Evolutionary conservation across 2,329 filamentous ascomycete genomes (phyloP).

Genomic region (Zasmidium cellare): DNA sequence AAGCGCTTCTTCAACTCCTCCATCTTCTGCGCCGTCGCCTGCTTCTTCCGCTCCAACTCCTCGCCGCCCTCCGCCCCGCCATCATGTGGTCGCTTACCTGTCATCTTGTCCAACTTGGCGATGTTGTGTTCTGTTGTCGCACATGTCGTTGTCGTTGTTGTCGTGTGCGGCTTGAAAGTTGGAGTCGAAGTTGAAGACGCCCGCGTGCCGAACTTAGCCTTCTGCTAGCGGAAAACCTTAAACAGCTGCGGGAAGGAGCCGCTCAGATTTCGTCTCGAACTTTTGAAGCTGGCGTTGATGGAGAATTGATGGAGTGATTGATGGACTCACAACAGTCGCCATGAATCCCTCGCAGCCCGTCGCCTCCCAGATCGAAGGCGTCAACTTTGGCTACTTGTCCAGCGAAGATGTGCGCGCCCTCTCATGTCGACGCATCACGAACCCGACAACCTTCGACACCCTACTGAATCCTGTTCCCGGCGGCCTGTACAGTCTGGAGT

Average conservation of each 20-base stretch:
- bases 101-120: conserved; percentile 18
- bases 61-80: conserved; percentile 34
- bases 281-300: background rate
- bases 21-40: conserved; percentile 34
- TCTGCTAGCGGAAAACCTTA: background rate
- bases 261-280: conserved; percentile 1
- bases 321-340: background rate
- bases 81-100: conserved; percentile 45
- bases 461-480: conserved; percentile 86
- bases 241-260: background rate
- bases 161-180: too few relatives aligned
- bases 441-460: conserved; percentile 90
- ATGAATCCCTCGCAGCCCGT: conserved; percentile 68
- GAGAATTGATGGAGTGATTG: background rate
- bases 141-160: too few relatives aligned
- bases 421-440: conserved; percentile 92
- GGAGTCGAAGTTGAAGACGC: too few relatives aligned
- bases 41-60: conserved; percentile 35
- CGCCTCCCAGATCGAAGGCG: conserved; percentile 76
- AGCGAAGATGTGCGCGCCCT: conserved; percentile 80
- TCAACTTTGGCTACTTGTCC: conserved; percentile 86
- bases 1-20: conserved; percentile 38
- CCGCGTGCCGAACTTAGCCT: too few relatives aligned
- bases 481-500: conserved; percentile 86
- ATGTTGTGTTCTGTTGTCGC: too few relatives aligned